Evolutionary conservation across 2,329 filamentous ascomycete species (phyloP), one percentile per base, ranked within the genome.

Genomic region (Pseudogymnoascus sp.): DNA sequence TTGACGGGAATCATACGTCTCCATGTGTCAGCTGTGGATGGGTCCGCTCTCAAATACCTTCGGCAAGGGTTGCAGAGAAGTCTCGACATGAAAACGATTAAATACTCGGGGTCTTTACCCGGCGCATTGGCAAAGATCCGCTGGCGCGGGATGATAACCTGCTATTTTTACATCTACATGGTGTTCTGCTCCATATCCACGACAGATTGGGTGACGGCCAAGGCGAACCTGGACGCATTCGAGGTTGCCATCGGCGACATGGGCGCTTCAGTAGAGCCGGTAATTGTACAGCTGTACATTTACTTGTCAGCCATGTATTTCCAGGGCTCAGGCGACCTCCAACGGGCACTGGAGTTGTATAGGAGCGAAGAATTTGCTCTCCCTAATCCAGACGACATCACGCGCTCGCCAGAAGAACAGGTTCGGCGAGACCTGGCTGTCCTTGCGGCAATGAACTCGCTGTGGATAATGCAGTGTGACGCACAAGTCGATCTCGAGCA

Each of bases 261-360:
- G 41, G 66, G 68, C n/a, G 62, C 69, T 18, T 37, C 65, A 22
- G 36, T 69, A 7, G 60, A 47, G 9, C 69, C 67, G 2, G 61
- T 68, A 43, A 59, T 73, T 4, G 66, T 62, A 36, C 63, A 58
- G 28, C 61, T 73, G 5, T 50, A 63, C 9, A 63, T 67, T 43
- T 97, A 97, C 72, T 83, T 96, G 16, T 78, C 81, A 0, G 92
- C 88, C 0, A 82, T 89, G 6, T 88, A 91, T 67, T 78, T 86
- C 59, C 93, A 97, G 75, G 89, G 87, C 16, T 86, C 81, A 4
- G 92, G 91, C 14, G 81, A 91, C 65, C 78, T 94, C 1, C 76
- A 83, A n/a, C 75, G 77, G 2, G 92, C 93, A 3, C 75, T 92
- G 12, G 67, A 77, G 3, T 80, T 87, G 8, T 96, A 90, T 73